Evolutionary conservation across 352 stramenopile genomes (phyloP), one percentile per base, ranked within the genome.

Genomic region (Albugo laibachii): DNA sequence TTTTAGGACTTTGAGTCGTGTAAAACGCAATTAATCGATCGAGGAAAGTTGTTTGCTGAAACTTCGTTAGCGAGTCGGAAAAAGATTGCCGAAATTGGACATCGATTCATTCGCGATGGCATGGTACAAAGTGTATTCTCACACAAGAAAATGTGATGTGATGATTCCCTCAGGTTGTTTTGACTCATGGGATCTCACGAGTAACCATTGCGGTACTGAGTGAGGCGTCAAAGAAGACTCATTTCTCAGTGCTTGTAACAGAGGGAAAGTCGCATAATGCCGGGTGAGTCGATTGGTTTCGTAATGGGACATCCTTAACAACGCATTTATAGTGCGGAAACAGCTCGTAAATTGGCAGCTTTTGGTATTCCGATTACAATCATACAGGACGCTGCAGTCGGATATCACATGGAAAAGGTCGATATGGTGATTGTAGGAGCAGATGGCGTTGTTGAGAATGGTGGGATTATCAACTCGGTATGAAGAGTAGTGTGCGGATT

Each of bases 391-490:
- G 87, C 85, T 41, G 93, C 93, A 2, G 92, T 97, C 49, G 94
- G 75, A 4, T 96, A 95, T 62, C 83, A 93, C 49, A 98, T 98
- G 89, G 93, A 98, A 64, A 59, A 82, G 35, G 75, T 95, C 13
- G 92, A 98, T 62, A 83, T 97, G 59, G 92, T 97, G 6, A 69
- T 99, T 16, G 86, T 97, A 3, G 93, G 93, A 12, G 93, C 93
- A 2, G 92, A 97, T 53, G 92, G 92, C 18, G 91, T 99, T 19
- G 78, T 97, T 16, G 95, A 98, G 64, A 98, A 98, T 59, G 95
- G 95, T 12, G 95, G 93, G 5, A 91, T 97, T 54, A 83, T 98
- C 47, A 99, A 98, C 63, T 97, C 96, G 58, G 80, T 91, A 62
- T 20, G 52, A 13, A 50, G 2, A 40, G 12, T 13, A 21, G 35